Conservation (phyloP, 495 filamentous ascomycete genomes). For the Hyaloscypha bicolor region DNA sequence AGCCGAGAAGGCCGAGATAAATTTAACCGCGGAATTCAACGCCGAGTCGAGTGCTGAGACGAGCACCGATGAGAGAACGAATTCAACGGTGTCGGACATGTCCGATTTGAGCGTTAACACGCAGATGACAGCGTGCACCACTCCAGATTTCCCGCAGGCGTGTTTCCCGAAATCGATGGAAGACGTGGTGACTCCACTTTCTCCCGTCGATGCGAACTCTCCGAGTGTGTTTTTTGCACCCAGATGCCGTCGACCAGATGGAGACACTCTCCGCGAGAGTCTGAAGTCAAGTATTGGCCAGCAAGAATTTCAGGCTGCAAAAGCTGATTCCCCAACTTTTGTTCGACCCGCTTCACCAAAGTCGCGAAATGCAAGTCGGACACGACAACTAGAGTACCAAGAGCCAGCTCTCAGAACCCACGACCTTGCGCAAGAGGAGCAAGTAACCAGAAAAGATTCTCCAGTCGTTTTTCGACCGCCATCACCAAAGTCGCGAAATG, state of each 20-base stretch:
- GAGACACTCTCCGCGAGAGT: background rate
- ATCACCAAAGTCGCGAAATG: constrained; percentile 22
- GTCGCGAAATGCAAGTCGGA: constrained; percentile 19
- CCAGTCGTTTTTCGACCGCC: background rate
- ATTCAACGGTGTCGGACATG: background rate
- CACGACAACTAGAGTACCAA: constrained; percentile 1
- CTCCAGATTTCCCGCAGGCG: background rate
- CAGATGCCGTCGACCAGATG: background rate
- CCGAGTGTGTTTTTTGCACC: constrained; percentile 8
- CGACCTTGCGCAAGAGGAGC: background rate
- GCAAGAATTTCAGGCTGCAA: background rate
- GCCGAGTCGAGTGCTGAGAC: no score
- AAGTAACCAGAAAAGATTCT: background rate
- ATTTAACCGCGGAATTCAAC: no score
- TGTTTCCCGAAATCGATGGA: background rate
- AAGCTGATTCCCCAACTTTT: background rate
- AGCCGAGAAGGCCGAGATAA: background rate
- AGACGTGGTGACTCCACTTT: constrained; percentile 11
- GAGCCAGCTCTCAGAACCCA: background rate
- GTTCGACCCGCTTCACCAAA: constrained; percentile 17
- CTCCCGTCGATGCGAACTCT: constrained; percentile 9
- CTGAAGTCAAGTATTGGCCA: constrained; percentile 14
- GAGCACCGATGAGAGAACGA: no score
- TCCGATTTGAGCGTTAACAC: background rate
- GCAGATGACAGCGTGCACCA: background rate